Conservation (phyloP, 2,329 filamentous ascomycete species). For the Trichoderma simmonsii region DNA sequence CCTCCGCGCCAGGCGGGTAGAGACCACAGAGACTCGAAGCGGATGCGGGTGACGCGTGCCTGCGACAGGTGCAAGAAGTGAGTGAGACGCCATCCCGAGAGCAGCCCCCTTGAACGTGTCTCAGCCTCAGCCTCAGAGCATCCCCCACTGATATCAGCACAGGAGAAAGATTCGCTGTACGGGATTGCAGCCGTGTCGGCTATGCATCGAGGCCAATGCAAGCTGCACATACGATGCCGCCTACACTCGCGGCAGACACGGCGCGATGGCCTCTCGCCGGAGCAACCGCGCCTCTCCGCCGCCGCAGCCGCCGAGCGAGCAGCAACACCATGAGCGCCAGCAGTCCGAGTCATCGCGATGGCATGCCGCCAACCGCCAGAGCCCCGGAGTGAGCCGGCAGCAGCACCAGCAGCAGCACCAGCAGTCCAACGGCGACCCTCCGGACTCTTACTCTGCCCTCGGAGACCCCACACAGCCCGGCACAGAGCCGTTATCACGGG, state of each 20-base stretch:
- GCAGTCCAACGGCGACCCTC: neutral
- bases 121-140: neutral
- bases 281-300: conserved; percentile 6
- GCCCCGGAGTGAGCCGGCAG: neutral
- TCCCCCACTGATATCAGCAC: neutral
- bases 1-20: conserved; percentile 5
- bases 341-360: conserved; percentile 4
- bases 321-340: conserved; percentile 5
- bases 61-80: conserved; percentile 16
- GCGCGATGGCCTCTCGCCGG: conserved; percentile 1
- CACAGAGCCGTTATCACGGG: conserved; percentile 13
- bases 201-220: conserved; percentile 16
- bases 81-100: conserved; percentile 2
- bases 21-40: conserved; percentile 13
- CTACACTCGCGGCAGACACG: conserved; percentile 10
- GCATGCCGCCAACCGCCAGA: conserved; percentile 4
- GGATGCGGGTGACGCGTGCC: conserved; percentile 15
- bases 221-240: conserved; percentile 11
- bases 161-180: conserved; percentile 15
- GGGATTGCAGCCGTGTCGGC: conserved; percentile 7
- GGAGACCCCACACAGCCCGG: conserved; percentile 14
- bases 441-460: conserved; percentile 12
- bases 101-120: neutral
- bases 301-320: neutral
- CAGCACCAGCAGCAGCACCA: neutral